These are phyloP conservation scores for Dictyostelium capitatum DNA, from an alignment of 78 protist species.

Conservation along the genomic window DNA sequence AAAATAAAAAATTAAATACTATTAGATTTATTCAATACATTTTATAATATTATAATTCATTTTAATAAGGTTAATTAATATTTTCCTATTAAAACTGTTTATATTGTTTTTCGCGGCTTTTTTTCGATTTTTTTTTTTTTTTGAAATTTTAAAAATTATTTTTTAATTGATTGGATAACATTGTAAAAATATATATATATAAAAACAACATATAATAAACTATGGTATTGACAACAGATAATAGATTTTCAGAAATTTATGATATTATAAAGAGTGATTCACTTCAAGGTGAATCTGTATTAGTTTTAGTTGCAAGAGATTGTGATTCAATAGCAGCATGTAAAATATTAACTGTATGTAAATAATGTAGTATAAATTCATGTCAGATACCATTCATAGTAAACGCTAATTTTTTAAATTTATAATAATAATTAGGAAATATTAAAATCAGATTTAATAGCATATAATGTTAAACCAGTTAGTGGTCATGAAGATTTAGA, in stretches of 20 bases:
- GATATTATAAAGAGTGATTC: conserved; percentile 40
- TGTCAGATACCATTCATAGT: not conserved
- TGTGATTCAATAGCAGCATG: conserved; percentile 76
- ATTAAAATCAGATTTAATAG: conserved; percentile 63
- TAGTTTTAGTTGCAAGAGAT: conserved; percentile 70
- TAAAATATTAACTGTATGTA: conserved; percentile 64
- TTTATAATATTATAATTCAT: too few species aligned
- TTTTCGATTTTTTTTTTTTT: too few species aligned
- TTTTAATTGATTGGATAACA: too few species aligned
- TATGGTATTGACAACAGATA: conserved; percentile 57
- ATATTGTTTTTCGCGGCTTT: too few species aligned
- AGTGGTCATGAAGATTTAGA: conserved; percentile 18
- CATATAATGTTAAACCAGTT: conserved; percentile 64
- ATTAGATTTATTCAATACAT: too few species aligned
- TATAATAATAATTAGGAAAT: conserved; percentile 34
- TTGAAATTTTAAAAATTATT: too few species aligned
- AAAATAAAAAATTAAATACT: too few species aligned
- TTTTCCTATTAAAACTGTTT: too few species aligned
- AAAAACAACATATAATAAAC: too few species aligned
- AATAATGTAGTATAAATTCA: not conserved
- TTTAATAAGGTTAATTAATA: too few species aligned
- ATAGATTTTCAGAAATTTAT: conserved; percentile 64
- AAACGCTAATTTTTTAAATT: not conserved
- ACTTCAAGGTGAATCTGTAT: conserved; percentile 62
- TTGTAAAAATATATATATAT: too few species aligned